These are phyloP conservation scores for Obba rivulosa DNA, from an alignment of 768 basidiomycete genomes.

Conservation along the genomic window DNA sequence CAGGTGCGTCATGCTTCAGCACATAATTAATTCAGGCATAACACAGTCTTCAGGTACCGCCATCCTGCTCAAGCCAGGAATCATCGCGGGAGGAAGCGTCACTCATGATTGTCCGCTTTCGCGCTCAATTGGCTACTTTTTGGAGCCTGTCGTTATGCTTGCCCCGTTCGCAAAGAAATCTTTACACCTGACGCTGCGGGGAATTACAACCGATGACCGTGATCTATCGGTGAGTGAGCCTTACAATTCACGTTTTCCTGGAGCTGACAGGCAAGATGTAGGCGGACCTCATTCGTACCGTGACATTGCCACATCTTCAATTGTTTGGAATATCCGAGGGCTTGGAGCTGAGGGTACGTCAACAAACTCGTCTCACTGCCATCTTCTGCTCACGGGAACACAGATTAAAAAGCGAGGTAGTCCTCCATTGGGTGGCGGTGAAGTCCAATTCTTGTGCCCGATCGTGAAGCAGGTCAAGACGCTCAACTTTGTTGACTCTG, in stretches of 20 bases:
- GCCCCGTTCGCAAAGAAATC: conserved; percentile 92
- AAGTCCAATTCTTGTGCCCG: conserved; percentile 91
- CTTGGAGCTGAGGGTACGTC: conserved; percentile 74
- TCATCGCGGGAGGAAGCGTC: conserved; percentile 78
- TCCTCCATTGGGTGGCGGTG: conserved; percentile 87
- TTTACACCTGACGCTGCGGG: conserved; percentile 73
- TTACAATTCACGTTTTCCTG: conserved; percentile 9
- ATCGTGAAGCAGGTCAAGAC: conserved; percentile 88
- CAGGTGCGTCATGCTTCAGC: conserved; percentile 46
- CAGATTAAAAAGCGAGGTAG: conserved; percentile 95
- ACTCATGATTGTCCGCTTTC: conserved; percentile 87
- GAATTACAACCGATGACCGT: conserved; percentile 88
- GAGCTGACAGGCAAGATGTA: conserved; percentile 26
- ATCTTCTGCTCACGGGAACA: neutral
- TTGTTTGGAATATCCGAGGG: conserved; percentile 88
- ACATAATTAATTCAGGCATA: neutral
- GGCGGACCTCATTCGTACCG: conserved; percentile 87
- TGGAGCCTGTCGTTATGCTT: conserved; percentile 85
- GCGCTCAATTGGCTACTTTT: conserved; percentile 88
- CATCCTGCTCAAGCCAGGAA: conserved; percentile 86
- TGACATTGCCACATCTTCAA: conserved; percentile 86
- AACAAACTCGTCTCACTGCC: neutral
- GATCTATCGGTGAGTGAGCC: conserved; percentile 82
- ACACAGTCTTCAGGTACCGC: conserved; percentile 63
- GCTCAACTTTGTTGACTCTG: conserved; percentile 85